Evolutionary conservation across 1,284 basidiomycete species (phyloP).

Genomic region (Cryptococcus deneoformans): DNA sequence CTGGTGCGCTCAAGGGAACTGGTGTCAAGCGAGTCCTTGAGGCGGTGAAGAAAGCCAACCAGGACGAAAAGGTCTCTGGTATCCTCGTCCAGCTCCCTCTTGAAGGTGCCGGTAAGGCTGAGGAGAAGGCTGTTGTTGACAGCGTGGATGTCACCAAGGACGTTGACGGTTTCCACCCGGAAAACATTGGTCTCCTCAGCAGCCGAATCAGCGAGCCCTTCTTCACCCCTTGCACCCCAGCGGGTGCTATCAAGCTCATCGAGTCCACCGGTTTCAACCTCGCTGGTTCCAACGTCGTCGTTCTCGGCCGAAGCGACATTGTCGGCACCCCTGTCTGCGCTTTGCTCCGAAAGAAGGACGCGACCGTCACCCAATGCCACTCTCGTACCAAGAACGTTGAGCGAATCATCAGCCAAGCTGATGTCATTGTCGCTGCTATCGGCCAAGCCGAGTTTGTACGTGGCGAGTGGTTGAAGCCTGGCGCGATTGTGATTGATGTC

Average conservation of each 20-base stretch:
- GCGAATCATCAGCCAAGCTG: slow-evolving; percentile 76
- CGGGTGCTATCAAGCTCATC: slow-evolving; percentile 86
- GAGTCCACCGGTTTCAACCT: slow-evolving; percentile 77
- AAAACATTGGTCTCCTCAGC: slow-evolving; percentile 95
- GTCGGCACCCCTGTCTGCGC: slow-evolving; percentile 70
- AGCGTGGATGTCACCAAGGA: slow-evolving; percentile 94
- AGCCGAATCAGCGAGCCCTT: slow-evolving; percentile 87
- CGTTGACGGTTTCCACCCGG: slow-evolving; percentile 98
- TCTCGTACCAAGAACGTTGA: slow-evolving; percentile 76
- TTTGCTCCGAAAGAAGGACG: slow-evolving; percentile 84
- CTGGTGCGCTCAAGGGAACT: slow-evolving; percentile 25
- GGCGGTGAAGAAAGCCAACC: slow-evolving; percentile 77
- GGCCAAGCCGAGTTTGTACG: slow-evolving; percentile 88
- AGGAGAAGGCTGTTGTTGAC: slow-evolving; percentile 89
- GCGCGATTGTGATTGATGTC: slow-evolving; percentile 91
- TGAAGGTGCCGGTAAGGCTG: slow-evolving; percentile 75
- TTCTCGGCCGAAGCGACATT: slow-evolving; percentile 96
- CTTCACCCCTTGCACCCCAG: slow-evolving; percentile 87
- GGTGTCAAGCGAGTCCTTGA: slow-evolving; percentile 71
- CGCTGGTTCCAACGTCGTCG: slow-evolving; percentile 77
- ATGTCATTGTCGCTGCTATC: slow-evolving; percentile 92
- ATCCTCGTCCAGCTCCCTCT: slow-evolving; percentile 98
- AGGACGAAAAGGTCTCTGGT: slow-evolving; percentile 78
- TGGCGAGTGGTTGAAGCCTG: slow-evolving; percentile 94
- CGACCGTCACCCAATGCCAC: slow-evolving; percentile 98